A percentile compares a stretch with the other conserved stretches of the same genome.
Evolutionary conservation across 139 green algal genomes (phyloP).

Genomic region (Chlorella sp.): DNA sequence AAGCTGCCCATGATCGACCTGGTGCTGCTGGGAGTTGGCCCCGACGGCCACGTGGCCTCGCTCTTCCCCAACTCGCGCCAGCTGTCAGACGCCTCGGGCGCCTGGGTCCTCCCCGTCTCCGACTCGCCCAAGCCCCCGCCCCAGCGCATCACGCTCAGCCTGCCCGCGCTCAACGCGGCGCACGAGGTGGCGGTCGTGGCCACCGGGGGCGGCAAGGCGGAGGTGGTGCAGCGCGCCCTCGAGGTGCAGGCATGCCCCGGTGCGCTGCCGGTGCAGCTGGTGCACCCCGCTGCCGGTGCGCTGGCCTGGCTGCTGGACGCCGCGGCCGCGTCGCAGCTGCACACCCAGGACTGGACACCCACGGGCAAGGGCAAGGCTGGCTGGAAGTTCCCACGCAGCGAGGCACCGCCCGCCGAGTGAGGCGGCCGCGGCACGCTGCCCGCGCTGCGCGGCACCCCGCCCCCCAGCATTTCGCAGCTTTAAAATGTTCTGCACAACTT

Average conservation of each 20-base stretch:
- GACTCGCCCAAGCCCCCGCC: constrained; percentile 97
- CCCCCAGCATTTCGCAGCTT: no score
- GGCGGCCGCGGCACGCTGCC: no score
- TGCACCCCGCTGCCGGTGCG: constrained; percentile 63
- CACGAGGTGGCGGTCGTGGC: constrained; percentile 54
- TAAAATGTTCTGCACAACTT: no score
- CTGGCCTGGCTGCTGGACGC: constrained; percentile 62
- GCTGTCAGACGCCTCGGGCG: constrained; percentile 50
- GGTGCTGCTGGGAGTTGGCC: constrained; percentile 94
- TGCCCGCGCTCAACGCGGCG: constrained; percentile 87
- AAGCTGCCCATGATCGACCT: constrained; percentile 84
- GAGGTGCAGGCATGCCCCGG: constrained; percentile 90
- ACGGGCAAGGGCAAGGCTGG: no score
- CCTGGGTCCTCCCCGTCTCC: constrained; percentile 88
- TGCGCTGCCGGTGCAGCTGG: constrained; percentile 86
- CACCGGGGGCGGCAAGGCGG: constrained; percentile 63
- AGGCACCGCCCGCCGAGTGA: constrained; percentile 28
- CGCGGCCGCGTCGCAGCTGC: constrained; percentile 57
- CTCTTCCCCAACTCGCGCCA: constrained; percentile 95
- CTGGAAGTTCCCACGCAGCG: constrained; percentile 63
- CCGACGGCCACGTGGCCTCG: constrained; percentile 96
- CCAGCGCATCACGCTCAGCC: constrained; percentile 93
- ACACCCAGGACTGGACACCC: constrained; percentile 65
- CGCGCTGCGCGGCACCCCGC: no score
- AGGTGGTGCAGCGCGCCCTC: constrained; percentile 86